phyloP scores from a whole-genome alignment of 768 basidiomycete genomes.

The Lentinula guzmanii region DNA sequence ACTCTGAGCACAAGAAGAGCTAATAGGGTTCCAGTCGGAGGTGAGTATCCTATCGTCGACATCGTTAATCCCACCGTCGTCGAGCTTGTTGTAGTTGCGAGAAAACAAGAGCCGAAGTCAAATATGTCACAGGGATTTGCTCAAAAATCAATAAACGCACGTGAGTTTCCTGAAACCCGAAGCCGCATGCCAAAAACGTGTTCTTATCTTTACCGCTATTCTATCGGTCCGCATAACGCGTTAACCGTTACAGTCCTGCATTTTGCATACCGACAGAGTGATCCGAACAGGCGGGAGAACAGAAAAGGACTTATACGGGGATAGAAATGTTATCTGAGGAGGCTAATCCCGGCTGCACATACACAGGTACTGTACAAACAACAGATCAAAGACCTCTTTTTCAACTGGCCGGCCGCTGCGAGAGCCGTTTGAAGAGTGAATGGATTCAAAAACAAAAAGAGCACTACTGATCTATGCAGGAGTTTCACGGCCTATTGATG shows the following conservation, averaged over 20 bases:
- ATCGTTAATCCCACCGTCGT: slow-evolving; percentile 19
- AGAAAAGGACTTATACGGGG: too few relatives aligned
- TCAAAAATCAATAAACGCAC: neutral
- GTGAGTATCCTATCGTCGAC: slow-evolving; percentile 19
- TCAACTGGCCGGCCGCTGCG: too few relatives aligned
- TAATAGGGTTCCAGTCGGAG: slow-evolving; percentile 11
- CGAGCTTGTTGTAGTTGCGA: slow-evolving; percentile 13
- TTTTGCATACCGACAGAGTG: too few relatives aligned
- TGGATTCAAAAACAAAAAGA: neutral
- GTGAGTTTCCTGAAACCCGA: neutral
- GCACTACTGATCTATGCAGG: neutral
- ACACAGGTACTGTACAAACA: too few relatives aligned
- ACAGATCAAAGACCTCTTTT: too few relatives aligned
- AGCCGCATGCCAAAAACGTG: neutral
- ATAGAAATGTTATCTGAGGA: too few relatives aligned
- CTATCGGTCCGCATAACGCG: neutral
- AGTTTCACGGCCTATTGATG: neutral
- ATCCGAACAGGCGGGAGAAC: too few relatives aligned
- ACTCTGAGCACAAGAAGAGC: slow-evolving; percentile 56
- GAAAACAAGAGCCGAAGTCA: slow-evolving; percentile 5
- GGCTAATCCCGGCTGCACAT: too few relatives aligned
- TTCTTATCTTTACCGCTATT: neutral
- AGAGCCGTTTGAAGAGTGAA: too few relatives aligned
- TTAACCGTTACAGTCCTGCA: neutral
- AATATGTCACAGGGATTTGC: neutral